Percentiles rank a stretch among this genome's conserved stretches.
Conservation (phyloP, 208 protist species). For the Tritrichomonas musculus region DNA sequence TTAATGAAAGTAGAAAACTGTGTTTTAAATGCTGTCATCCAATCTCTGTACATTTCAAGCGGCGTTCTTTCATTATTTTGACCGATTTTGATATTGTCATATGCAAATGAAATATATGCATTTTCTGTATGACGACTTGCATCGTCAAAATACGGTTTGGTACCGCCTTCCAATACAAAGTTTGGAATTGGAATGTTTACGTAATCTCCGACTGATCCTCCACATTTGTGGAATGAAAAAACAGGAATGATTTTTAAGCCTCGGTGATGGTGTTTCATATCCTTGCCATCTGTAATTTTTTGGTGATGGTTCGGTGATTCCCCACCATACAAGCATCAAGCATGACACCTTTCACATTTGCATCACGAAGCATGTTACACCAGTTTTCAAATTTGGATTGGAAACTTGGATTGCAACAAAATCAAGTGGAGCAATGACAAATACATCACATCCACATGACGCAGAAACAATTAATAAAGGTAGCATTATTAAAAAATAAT, state of each 20-base stretch:
- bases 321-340: conserved; percentile 19
- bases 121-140: neutral
- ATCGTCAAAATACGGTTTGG: neutral
- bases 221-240: conserved; percentile 2
- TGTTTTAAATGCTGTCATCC: neutral
- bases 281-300: neutral
- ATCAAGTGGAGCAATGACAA: neutral
- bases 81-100: neutral
- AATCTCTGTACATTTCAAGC: neutral
- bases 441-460: neutral
- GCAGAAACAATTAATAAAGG: no score
- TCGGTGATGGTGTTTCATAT: neutral
- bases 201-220: neutral
- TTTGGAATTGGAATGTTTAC: neutral
- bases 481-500: no score
- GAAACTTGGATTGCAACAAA: neutral
- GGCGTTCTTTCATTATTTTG: neutral
- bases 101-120: conserved; percentile 19
- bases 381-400: neutral
- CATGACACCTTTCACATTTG: neutral
- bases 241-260: neutral
- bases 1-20: neutral
- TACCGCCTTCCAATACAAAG: neutral
- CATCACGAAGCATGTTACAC: neutral
- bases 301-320: neutral